These are phyloP conservation scores for Xylaria cubensis DNA, from an alignment of 495 filamentous ascomycete species.

Conservation along the genomic window DNA sequence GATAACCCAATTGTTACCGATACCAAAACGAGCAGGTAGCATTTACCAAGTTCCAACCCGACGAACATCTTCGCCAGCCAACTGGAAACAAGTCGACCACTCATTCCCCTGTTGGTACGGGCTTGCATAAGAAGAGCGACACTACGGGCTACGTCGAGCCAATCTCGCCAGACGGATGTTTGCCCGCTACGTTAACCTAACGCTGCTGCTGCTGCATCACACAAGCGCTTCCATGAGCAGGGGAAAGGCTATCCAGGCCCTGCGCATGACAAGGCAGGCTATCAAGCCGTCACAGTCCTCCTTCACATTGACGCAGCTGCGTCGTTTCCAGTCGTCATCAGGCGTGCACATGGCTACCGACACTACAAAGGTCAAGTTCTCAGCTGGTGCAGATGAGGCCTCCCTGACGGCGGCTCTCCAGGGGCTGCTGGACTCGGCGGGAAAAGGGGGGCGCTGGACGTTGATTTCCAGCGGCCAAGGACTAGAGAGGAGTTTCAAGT, in stretches of 20 bases:
- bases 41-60: background rate
- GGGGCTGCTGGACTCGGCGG: slow-evolving; percentile 38
- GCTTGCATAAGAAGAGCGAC: background rate
- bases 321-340: slow-evolving; percentile 20
- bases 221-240: slow-evolving; percentile 9
- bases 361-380: slow-evolving; percentile 34
- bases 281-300: background rate
- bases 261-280: slow-evolving; percentile 10
- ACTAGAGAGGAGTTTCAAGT: slow-evolving; percentile 64
- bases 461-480: slow-evolving; percentile 58
- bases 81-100: background rate
- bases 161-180: slow-evolving; percentile 20
- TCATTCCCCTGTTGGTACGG: background rate
- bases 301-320: background rate
- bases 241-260: slow-evolving; percentile 1
- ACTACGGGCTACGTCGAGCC: background rate
- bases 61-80: background rate
- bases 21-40: background rate
- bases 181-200: slow-evolving; percentile 14
- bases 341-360: slow-evolving; percentile 19
- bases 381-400: slow-evolving; percentile 40
- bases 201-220: background rate
- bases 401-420: slow-evolving; percentile 34
- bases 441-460: slow-evolving; percentile 55
- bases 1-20: background rate